Base-by-base conservation (phyloP, 495 filamentous ascomycete species). In the Amniculicola lignicola region DNA sequence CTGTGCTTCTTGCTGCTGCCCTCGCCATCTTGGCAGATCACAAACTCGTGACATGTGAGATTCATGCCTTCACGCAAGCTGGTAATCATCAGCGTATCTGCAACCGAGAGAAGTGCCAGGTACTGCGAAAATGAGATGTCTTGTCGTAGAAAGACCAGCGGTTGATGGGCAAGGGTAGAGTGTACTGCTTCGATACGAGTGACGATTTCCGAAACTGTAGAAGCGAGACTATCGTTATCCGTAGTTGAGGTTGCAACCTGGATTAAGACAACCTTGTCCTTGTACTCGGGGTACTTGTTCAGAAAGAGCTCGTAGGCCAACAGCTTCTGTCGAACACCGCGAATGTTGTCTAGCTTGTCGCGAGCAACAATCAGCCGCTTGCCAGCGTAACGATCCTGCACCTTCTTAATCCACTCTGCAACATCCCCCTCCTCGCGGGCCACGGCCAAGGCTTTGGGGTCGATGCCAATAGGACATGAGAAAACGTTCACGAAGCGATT, bases 61-160 rank as follows among this genome's bases (percentile, higher is more conserved):
- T 95, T 95, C 91, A 96, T 96, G 36, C 91, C 91, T 66, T 96
- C 91, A 42, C 91, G 88, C 47, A 96, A 81, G 67, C 87, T 90
- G 4, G 91, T 90, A 66, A 96, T 90, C 81, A 95, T 91, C 25
- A 96, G 75, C 18, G 84, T 87, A 70, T 96, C 90, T 2, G 91
- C 91, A 21, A 93, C 85, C 15, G 86, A 87, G 36, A 95, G 79
- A 15, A 96, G 76, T 5, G 90, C 91, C 5, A 96, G 81, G 57
- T 95, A 96, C 59, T 96, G 90, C 0, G 86, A 73, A 63, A 93
- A 95, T 28, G 84, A 83, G 54, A 96, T 88, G 61, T 96, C 91
- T 69, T 96, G 91, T 71, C 94, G 89, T 16, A 96, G 75, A 70
- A 95, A 96, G n/a, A 95, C 87, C 6, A 96, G 75, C 21, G 91